phyloP scores from a whole-genome alignment of 257 asterid genomes.

The Solanum lycopersicoides region DNA sequence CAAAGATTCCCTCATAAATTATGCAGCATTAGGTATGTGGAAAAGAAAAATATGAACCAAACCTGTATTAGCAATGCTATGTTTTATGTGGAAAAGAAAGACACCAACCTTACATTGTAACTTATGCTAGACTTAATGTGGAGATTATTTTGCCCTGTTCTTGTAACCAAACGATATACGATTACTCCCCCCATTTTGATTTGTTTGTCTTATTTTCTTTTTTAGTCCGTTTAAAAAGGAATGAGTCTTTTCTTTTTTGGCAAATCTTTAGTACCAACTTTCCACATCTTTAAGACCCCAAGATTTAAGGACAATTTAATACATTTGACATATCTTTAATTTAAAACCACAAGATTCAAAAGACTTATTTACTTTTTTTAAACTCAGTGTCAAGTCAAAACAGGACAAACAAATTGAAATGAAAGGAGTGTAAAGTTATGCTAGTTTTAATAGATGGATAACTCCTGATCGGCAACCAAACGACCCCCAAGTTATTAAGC shows the following conservation, averaged over 20 bases:
- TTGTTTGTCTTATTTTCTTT: not conserved
- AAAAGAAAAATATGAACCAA: not conserved
- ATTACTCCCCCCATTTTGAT: not conserved
- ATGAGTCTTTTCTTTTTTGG: not conserved
- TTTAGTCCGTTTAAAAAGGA: not conserved
- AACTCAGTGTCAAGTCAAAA: not conserved
- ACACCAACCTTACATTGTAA: not conserved
- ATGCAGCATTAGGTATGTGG: not conserved
- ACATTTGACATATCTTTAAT: not conserved
- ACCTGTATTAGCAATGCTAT: not conserved
- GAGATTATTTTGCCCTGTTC: not conserved
- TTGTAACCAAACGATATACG: not conserved
- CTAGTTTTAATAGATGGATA: not conserved
- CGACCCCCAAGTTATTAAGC: not conserved
- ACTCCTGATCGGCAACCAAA: not conserved
- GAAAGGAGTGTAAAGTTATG: not conserved
- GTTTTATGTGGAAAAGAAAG: not conserved
- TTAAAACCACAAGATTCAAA: no score
- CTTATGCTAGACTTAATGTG: not conserved
- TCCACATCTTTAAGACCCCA: not conserved
- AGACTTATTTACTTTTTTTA: no score
- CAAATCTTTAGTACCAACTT: not conserved
- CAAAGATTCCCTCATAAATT: not conserved
- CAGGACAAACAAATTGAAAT: not conserved
- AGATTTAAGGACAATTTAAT: not conserved